Evolutionary conservation across 2,329 filamentous ascomycete species (phyloP), one percentile per base, ranked within the genome.

Genomic region (Xylaria digitata): DNA sequence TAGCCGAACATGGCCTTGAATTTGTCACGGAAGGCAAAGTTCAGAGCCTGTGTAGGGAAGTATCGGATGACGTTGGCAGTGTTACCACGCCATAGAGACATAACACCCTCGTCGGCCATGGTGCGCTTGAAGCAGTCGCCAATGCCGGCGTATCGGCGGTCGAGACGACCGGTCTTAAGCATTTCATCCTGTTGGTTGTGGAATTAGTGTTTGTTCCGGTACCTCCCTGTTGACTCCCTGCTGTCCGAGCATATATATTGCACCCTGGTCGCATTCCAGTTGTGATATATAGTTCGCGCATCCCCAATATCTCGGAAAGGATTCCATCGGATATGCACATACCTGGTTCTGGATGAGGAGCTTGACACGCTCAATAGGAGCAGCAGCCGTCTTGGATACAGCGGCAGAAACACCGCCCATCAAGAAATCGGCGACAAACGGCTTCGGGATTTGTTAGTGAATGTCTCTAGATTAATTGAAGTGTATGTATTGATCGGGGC

Each of bases 61-160:
- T 99, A 99, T 92, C 96, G 96, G 90, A 99, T 97, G 85, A 99
- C 96, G 92, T 99, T 99, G 93, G 96, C 96, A 83, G 96, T 99
- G 93, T 99, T 99, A 86, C 96, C 96, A 90, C 96, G 91, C 96
- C 96, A 99, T 80, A 99, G 89, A 75, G 95, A 90, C 84, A 96
- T 90, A 79, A 96, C 85, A 92, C 96, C 96, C 89, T 99, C 96
- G 75, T 92, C 87, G 80, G 90, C 90, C 74, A 88, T 89, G 82
- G 96, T 98, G 83, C 96, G 93, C 80, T 86, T 87, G 92, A 99
- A 99, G 89, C 96, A 98, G 83, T 99, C 96, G 70, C 73, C 80
- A 82, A 99, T 98, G 83, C 96, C 96, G 79, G 86, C 85, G 90
- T 97, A 99, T 86, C 95, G 96, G 86, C 91, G 91, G 89, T 96